Evolutionary conservation across 2,329 filamentous ascomycete genomes (phyloP), one percentile per base, ranked within the genome.

Genomic region (Aureobasidium musti): DNA sequence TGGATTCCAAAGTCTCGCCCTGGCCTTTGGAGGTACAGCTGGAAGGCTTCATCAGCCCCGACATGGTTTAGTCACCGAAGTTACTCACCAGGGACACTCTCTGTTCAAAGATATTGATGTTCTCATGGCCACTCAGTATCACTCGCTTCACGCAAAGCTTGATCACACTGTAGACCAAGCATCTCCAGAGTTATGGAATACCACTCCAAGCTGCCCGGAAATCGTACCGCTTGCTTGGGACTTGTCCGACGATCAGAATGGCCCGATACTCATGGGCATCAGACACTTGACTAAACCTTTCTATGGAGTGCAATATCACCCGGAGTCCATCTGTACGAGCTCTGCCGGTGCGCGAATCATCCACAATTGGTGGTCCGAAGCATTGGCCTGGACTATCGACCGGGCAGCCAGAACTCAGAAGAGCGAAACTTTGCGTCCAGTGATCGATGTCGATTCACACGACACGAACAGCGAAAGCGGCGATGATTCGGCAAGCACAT

Each of bases 241-340:
- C 63, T 74, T 80, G 21, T 77, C 79, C 66, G 78, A 79, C 66
- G 70, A 73, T 5, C 66, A 57, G 0, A 87, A 87, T 69, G 83
- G 80, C 1, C 75, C 78, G n/a, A 81, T 92, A 3, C 77, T 95
- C n/a, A 96, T 96, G 91, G 91, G 85, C 0, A 86, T 89, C 19
- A 86, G 83, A 69, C 92, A 96, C 75, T 78, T 75, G 21, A 74
- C 70, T 0, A 88, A 87, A 70, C 92, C 93, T 0, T 90, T 94
- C 69, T 96, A 90, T 88, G 93, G 90, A 0, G 82, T 97, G 21
- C 93, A 97, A 74, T 97, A 95, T 72, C 92, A 97, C 73, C 92
- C 92, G 0, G 92, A 97, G 76, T 96, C 91, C 0, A 86, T 92
- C 17, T 96, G 92, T 75, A 96, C 92, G 4, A 90, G 91, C 45